Conservation (phyloP, 1,284 basidiomycete species). For the Melanopsichium pennsylvanicum region DNA sequence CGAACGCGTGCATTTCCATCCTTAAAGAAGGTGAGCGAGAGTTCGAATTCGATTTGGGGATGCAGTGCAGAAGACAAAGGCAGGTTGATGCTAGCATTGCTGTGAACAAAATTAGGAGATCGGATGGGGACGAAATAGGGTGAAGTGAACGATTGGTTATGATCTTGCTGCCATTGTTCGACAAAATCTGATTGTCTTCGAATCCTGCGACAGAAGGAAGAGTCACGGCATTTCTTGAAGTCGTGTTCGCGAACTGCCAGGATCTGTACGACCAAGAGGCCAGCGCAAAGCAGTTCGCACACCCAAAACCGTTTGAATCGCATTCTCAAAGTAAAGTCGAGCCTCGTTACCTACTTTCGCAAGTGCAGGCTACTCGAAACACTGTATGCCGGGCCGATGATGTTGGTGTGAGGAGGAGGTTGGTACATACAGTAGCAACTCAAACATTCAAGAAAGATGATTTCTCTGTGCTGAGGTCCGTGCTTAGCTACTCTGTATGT, state of each 20-base stretch:
- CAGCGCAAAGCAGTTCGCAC: conserved; percentile 18
- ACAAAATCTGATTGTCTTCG: conserved; percentile 55
- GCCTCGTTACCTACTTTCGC: no score
- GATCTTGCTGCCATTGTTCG: conserved; percentile 38
- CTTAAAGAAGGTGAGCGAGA: conserved; percentile 52
- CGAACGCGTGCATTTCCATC: conserved; percentile 60
- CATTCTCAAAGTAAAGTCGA: no score
- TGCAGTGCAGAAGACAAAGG: conserved; percentile 55
- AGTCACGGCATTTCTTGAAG: conserved; percentile 64
- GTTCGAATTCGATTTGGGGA: conserved; percentile 54
- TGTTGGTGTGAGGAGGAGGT: no score
- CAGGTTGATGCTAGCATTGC: conserved; percentile 32
- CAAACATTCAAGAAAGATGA: no score
- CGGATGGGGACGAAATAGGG: conserved; percentile 50
- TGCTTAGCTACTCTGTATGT: no score
- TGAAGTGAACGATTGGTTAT: conserved; percentile 37
- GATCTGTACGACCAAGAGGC: conserved; percentile 14
- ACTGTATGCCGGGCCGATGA: no score
- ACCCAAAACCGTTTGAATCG: conserved; percentile 8
- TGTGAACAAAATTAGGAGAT: conserved; percentile 18
- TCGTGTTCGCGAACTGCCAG: conserved; percentile 45
- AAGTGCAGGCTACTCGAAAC: no score
- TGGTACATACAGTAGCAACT: no score
- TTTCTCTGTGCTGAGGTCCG: conserved; percentile 3
- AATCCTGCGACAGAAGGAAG: conserved; percentile 63